phyloP scores from a whole-genome alignment of 2,329 filamentous ascomycete species.

The Ascochyta lentis region DNA sequence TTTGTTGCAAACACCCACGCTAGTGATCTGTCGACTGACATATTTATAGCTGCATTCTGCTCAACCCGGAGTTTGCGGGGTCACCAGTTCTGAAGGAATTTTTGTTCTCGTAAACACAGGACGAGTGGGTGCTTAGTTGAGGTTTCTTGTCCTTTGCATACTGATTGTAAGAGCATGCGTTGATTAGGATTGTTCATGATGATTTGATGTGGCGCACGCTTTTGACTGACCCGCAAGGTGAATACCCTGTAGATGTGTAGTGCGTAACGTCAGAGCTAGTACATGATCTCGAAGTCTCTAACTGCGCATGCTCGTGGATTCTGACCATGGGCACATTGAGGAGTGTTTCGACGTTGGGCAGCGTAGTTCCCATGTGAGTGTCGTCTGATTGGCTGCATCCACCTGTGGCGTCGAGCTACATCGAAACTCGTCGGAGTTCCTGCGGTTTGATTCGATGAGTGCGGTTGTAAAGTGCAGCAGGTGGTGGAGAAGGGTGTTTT shows the following conservation, averaged over 20 bases:
- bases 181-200: not conserved
- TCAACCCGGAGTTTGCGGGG: slow-evolving; percentile 92
- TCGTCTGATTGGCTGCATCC: slow-evolving; percentile 24
- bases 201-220: not conserved
- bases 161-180: not conserved
- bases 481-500: slow-evolving; percentile 12
- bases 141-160: not conserved
- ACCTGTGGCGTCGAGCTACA: slow-evolving; percentile 25
- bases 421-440: slow-evolving; percentile 21
- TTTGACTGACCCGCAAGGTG: not conserved
- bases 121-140: not conserved
- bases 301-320: not conserved
- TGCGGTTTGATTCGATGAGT: slow-evolving; percentile 27
- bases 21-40: slow-evolving; percentile 37
- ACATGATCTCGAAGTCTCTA: not conserved
- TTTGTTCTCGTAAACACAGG: slow-evolving; percentile 65
- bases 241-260: slow-evolving; percentile 5
- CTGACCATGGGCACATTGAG: not conserved
- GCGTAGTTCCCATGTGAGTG: not conserved
- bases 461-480: slow-evolving; percentile 8
- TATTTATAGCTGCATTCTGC: slow-evolving; percentile 74
- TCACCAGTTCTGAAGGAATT: slow-evolving; percentile 93
- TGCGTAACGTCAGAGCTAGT: slow-evolving; percentile 1
- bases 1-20: slow-evolving; percentile 49
- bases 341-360: not conserved